Evolutionary conservation across 176 grass and related monocot genomes (phyloP).

Genomic region (Triticum monococcum): DNA sequence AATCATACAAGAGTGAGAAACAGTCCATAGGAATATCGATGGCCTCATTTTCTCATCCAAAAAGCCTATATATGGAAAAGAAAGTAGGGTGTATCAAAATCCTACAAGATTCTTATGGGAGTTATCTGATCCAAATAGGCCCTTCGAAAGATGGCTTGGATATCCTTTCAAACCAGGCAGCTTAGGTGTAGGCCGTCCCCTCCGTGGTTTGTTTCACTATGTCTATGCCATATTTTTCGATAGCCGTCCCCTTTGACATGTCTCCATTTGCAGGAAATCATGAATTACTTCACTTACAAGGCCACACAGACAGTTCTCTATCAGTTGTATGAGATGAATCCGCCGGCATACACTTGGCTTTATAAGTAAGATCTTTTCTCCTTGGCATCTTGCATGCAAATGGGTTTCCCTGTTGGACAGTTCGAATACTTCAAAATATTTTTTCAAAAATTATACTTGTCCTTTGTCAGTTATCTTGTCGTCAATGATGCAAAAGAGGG

Average conservation of each 20-base stretch:
- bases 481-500: constrained; percentile 56
- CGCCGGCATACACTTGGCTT: constrained; percentile 72
- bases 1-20: too few relatives aligned
- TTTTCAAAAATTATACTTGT: background rate
- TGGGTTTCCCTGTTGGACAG: background rate
- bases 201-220: too few relatives aligned
- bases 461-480: constrained; percentile 55
- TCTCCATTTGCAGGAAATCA: constrained; percentile 60
- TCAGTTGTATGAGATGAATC: constrained; percentile 97
- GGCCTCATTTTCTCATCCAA: too few relatives aligned
- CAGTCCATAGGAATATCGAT: too few relatives aligned
- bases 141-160: too few relatives aligned
- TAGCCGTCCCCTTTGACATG: background rate
- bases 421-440: background rate
- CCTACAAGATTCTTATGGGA: too few relatives aligned
- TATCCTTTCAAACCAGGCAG: too few relatives aligned
- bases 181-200: too few relatives aligned
- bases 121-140: too few relatives aligned
- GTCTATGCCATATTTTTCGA: background rate
- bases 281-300: constrained; percentile 97
- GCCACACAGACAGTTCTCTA: constrained; percentile 85
- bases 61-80: too few relatives aligned
- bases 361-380: constrained; percentile 53
- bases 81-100: too few relatives aligned
- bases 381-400: background rate